phyloP scores from a whole-genome alignment of 148 eudicot genomes.

The Drosera capensis region DNA sequence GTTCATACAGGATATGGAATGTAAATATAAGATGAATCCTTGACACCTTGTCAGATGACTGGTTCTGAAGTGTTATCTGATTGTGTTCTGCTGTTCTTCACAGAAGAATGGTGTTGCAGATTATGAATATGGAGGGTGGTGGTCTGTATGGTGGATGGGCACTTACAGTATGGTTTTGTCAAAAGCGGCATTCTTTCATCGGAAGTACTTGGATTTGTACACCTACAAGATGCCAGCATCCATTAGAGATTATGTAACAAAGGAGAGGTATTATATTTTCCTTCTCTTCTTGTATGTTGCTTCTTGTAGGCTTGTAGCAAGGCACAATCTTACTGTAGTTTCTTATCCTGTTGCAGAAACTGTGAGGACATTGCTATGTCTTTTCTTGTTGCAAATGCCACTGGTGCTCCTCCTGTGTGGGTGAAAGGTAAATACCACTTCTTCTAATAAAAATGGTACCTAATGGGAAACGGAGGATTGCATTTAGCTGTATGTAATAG shows the following conservation, averaged over 20 bases:
- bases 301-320: neutral
- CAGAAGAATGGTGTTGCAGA: slow-evolving; percentile 25
- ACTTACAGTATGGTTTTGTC: slow-evolving; percentile 65
- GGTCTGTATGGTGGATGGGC: slow-evolving; percentile 86
- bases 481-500: no score
- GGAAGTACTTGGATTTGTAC: slow-evolving; percentile 48
- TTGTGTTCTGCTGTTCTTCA: neutral
- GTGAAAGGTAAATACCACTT: slow-evolving; percentile 38
- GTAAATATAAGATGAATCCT: no score
- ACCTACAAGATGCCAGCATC: slow-evolving; percentile 46
- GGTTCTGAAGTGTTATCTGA: neutral
- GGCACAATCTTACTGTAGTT: neutral
- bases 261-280: slow-evolving; percentile 27
- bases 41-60: neutral
- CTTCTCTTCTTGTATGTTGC: neutral
- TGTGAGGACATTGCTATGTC: slow-evolving; percentile 86
- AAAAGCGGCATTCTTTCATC: slow-evolving; percentile 63
- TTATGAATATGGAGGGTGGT: slow-evolving; percentile 59
- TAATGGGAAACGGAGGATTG: neutral
- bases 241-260: slow-evolving; percentile 41
- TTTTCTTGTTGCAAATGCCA: slow-evolving; percentile 56
- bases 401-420: slow-evolving; percentile 61
- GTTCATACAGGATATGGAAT: no score
- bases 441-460: neutral
- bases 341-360: slow-evolving; percentile 21